Base-by-base conservation (phyloP, 441 rosid species). In the Populus hybrid region DNA sequence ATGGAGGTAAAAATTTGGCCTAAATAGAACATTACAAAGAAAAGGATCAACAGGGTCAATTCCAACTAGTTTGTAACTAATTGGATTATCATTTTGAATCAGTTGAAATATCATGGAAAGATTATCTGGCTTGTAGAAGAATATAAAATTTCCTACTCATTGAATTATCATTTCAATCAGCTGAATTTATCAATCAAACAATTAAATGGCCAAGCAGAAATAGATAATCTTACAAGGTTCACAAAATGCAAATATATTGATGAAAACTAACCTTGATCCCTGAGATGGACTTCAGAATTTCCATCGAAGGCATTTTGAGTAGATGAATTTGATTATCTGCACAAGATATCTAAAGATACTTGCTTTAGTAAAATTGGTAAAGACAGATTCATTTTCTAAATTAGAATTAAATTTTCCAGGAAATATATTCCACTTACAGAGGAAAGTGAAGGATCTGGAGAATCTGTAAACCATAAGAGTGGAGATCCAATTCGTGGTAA, bases 291-390 rank as follows among this genome's bases (percentile, higher is more conserved):
- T 86, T 93, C 78, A 84, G 73, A 82, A 94, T 91, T 77, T 88
- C 99, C 99, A 94, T 87, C 71, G 97, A 90, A 78, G 99, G 97
- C 93, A 91, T 92, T 86, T 90, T 90, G 63, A 94, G 86, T 23
- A 97, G 77, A 90, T 92, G 98, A 84, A 94, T 88, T 85, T 90
- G 99, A 87, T 97, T 97, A 86, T 97, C 99, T 86, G 95, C 99
- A 89, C 97, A 97, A 83, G 92, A 90, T 69, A 94, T 87, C 99
- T 97, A 89, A 83, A 84, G 36, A 83, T 75, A 67, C 80, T 71
- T 53, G 53, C 64, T 76, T 88, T 5, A 83, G 53, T 64, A 73
- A 71, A 70, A 50, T 61, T 36, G 21, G 12, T 64, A 36, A 23
- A 40, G 63, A 56, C 9, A 20, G 28, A 35, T 71, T 28, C 23